Evolutionary conservation across 129 eudicot genomes (phyloP).

Genomic region (Tagetes erecta): DNA sequence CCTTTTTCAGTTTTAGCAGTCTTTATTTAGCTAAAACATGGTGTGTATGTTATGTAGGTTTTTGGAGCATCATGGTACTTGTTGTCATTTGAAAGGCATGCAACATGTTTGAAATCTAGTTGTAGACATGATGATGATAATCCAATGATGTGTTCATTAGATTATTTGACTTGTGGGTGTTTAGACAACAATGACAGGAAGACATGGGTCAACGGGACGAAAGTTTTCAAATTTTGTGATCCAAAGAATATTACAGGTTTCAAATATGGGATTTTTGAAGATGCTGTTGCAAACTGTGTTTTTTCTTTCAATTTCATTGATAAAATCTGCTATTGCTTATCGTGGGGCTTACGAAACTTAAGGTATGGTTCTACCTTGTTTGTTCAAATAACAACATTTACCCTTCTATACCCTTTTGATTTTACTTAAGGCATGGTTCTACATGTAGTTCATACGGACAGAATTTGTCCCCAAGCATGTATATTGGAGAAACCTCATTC

Average conservation of each 20-base stretch:
- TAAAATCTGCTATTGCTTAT: constrained; percentile 78
- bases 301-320: constrained; percentile 56
- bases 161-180: constrained; percentile 67
- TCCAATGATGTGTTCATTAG: constrained; percentile 42
- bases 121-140: constrained; percentile 40
- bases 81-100: constrained; percentile 67
- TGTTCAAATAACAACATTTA: background rate
- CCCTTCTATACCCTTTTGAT: no score
- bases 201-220: constrained; percentile 57
- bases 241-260: constrained; percentile 44
- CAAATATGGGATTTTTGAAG: constrained; percentile 71
- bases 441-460: constrained; percentile 87
- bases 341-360: constrained; percentile 92
- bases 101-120: constrained; percentile 76
- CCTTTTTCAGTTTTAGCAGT: background rate
- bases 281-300: constrained; percentile 62
- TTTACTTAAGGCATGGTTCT: constrained; percentile 57
- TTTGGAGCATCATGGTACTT: constrained; percentile 92
- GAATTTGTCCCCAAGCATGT: constrained; percentile 68
- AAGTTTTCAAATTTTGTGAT: constrained; percentile 43
- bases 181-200: constrained; percentile 32
- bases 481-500: constrained; percentile 69
- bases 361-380: constrained; percentile 46
- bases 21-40: constrained; percentile 8
- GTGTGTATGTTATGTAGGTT: constrained; percentile 47